These are phyloP conservation scores for Hypoxylon perforatum DNA, from an alignment of 495 filamentous ascomycete genomes.

Conservation along the genomic window DNA sequence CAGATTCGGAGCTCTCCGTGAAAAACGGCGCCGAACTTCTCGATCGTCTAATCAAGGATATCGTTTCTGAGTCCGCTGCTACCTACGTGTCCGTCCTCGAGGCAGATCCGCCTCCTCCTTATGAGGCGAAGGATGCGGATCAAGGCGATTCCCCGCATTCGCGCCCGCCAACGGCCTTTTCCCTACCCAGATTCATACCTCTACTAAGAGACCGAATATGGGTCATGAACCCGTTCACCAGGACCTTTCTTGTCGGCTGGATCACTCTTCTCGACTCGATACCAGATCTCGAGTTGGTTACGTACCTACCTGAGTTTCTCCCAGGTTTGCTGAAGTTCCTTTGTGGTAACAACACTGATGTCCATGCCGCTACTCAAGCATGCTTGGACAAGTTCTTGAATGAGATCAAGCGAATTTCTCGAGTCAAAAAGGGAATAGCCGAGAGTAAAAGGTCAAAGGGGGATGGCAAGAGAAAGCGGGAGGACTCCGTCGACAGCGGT, in stretches of 20 bases:
- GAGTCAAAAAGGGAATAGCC: conserved; percentile 89
- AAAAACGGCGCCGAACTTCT: conserved; percentile 98
- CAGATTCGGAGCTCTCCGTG: conserved; percentile 94
- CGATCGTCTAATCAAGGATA: conserved; percentile 96
- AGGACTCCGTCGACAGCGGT: conserved; percentile 71
- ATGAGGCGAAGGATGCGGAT: conserved; percentile 61
- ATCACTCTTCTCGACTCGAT: conserved; percentile 95
- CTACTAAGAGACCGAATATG: conserved; percentile 91
- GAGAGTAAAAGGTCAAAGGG: conserved; percentile 81
- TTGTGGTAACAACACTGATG: conserved; percentile 89
- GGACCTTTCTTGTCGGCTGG: conserved; percentile 96
- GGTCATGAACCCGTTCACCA: conserved; percentile 92
- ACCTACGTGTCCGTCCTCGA: conserved; percentile 93
- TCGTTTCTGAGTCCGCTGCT: conserved; percentile 94
- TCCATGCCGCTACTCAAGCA: conserved; percentile 89
- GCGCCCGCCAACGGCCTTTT: conserved; percentile 87
- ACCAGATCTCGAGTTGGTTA: conserved; percentile 94
- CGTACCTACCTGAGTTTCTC: conserved; percentile 90
- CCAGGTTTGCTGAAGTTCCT: conserved; percentile 92
- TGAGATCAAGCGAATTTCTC: conserved; percentile 94
- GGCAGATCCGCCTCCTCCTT: conserved; percentile 59
- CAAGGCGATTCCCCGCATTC: conserved; percentile 58
- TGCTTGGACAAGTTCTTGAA: conserved; percentile 91
- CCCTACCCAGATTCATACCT: conserved; percentile 89
- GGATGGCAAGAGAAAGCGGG: conserved; percentile 73